A percentile compares a stretch with the other conserved stretches of the same genome.
Conservation (phyloP, 495 filamentous ascomycete genomes). For the Daldinia loculata region DNA sequence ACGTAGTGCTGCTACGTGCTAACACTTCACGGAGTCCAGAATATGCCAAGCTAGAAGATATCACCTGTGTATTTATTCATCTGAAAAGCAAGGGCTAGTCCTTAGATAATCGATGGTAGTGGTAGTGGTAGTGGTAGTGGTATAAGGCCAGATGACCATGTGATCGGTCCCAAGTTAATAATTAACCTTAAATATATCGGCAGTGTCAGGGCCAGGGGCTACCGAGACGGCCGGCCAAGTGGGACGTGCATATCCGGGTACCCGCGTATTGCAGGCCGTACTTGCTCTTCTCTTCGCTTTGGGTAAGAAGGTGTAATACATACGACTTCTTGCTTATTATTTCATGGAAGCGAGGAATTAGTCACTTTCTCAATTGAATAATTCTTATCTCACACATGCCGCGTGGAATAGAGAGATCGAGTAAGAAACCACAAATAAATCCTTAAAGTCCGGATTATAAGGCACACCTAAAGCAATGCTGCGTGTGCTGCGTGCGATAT, state of each 20-base stretch:
- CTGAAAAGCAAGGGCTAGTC: not conserved
- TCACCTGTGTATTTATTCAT: not conserved
- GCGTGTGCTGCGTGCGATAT: constrained; percentile 6
- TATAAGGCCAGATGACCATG: constrained; percentile 11
- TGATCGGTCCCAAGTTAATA: constrained; percentile 2
- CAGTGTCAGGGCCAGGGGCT: constrained; percentile 1
- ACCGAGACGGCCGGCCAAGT: constrained; percentile 7
- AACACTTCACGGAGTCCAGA: not conserved
- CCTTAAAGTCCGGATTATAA: not conserved
- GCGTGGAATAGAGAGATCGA: constrained; percentile 8
- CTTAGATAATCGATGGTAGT: not conserved
- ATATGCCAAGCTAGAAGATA: not conserved
- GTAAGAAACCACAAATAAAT: constrained; percentile 12
- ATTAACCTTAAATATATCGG: constrained; percentile 37
- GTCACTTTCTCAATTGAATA: no score
- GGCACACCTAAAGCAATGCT: constrained; percentile 8
- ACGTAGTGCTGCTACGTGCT: constrained; percentile 12
- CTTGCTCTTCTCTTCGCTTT: not conserved
- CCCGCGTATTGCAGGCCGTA: constrained; percentile 1
- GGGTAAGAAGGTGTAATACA: not conserved
- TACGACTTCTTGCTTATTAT: not conserved
- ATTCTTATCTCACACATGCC: not conserved
- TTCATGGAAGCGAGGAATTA: no score
- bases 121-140: not conserved
- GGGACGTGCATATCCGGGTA: constrained; percentile 18